These are phyloP conservation scores for Cercospora zeae-maydis DNA, from an alignment of 2,329 filamentous ascomycete species.

Conservation along the genomic window DNA sequence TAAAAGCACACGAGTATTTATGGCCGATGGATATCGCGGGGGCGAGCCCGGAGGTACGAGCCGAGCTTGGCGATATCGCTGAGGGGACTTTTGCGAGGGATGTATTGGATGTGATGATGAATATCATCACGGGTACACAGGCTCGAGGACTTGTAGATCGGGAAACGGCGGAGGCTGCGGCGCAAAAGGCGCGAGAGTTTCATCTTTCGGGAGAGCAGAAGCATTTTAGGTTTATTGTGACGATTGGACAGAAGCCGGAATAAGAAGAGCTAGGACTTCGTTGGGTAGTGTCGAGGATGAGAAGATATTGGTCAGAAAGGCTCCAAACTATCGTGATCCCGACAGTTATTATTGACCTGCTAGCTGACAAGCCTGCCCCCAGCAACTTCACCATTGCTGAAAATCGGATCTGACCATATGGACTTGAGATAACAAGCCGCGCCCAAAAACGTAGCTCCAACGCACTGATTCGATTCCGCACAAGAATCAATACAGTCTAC, in stretches of 20 bases:
- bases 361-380: background rate
- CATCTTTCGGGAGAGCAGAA: background rate
- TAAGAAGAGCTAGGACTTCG: background rate
- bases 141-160: background rate
- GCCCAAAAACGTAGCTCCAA: slow-evolving; percentile 28
- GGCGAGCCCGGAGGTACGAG: background rate
- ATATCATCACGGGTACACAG: background rate
- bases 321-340: no score
- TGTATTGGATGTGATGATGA: background rate
- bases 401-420: background rate
- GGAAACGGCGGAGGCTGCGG: background rate
- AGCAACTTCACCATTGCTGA: background rate
- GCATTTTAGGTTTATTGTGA: background rate
- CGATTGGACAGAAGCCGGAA: background rate
- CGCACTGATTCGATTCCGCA: slow-evolving; percentile 22
- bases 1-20: slow-evolving; percentile 16
- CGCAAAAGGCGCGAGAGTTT: background rate
- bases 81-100: background rate
- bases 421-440: slow-evolving; percentile 34
- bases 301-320: no score
- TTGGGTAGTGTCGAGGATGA: background rate
- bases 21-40: slow-evolving; percentile 17
- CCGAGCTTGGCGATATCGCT: background rate
- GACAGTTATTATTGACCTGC: background rate
- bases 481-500: slow-evolving; percentile 29